Evolutionary conservation across 768 basidiomycete species (phyloP).

Genomic region (Auriscalpium vulgare): DNA sequence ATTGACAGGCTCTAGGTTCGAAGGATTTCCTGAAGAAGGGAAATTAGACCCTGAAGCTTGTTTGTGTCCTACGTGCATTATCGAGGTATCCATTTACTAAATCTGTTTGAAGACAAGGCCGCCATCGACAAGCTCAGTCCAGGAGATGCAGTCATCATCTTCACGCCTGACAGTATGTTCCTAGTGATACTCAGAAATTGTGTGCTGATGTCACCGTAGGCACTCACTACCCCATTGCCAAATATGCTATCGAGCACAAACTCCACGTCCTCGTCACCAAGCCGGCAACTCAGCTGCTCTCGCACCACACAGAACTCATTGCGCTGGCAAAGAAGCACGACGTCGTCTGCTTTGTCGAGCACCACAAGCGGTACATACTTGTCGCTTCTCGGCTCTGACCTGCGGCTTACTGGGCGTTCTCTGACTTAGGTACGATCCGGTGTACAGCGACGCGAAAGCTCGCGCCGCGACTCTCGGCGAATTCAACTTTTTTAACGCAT

Average conservation of each 20-base stretch:
- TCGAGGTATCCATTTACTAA: background rate
- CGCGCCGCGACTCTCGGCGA: conserved; percentile 73
- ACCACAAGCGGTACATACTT: conserved; percentile 67
- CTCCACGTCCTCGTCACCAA: conserved; percentile 91
- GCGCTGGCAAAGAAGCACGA: conserved; percentile 70
- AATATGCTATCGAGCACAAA: conserved; percentile 78
- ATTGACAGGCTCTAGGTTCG: conserved; percentile 42
- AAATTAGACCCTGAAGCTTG: conserved; percentile 74
- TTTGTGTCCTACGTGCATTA: conserved; percentile 28
- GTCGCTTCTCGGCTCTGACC: background rate
- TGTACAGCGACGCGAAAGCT: conserved; percentile 84
- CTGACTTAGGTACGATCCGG: conserved; percentile 68
- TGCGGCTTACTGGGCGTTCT: background rate
- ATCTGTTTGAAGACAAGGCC: conserved; percentile 50
- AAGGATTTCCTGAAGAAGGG: conserved; percentile 67
- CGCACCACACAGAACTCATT: conserved; percentile 75
- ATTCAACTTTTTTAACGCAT: conserved; percentile 93
- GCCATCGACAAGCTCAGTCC: conserved; percentile 73
- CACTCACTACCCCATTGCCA: conserved; percentile 80
- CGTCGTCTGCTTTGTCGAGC: conserved; percentile 89
- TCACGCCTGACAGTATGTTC: conserved; percentile 78
- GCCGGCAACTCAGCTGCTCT: conserved; percentile 80
- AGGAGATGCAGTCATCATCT: conserved; percentile 87
- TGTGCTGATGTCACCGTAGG: conserved; percentile 29
- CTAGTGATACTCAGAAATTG: background rate